Evolutionary conservation across 2,329 filamentous ascomycete genomes (phyloP).

Genomic region (Phaeophleospora eucalypticola): DNA sequence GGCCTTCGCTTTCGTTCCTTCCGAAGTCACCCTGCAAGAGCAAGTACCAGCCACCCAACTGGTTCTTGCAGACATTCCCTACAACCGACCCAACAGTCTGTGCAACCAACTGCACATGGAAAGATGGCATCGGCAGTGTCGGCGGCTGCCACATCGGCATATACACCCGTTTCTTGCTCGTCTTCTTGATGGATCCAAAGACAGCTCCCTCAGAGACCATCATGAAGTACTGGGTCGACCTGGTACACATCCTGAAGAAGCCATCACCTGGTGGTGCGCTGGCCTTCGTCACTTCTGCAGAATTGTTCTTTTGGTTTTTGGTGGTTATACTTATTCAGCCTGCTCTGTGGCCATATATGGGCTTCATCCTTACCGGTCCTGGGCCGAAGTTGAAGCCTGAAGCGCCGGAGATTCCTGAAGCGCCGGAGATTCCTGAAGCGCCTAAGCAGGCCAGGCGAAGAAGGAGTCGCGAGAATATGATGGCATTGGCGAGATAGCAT

Average conservation of each 20-base stretch:
- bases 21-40: constrained; percentile 67
- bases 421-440: not conserved
- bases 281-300: constrained; percentile 84
- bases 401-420: not conserved
- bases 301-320: constrained; percentile 78
- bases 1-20: constrained; percentile 69
- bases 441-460: no score
- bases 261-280: constrained; percentile 69
- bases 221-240: constrained; percentile 84
- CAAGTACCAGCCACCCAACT: constrained; percentile 74
- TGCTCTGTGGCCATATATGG: constrained; percentile 84
- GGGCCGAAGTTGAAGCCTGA: constrained; percentile 2
- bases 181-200: constrained; percentile 77
- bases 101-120: constrained; percentile 78
- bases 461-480: not conserved
- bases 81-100: constrained; percentile 68
- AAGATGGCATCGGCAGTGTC: constrained; percentile 74
- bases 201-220: constrained; percentile 65
- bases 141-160: constrained; percentile 88
- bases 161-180: constrained; percentile 77
- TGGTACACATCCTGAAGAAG: constrained; percentile 68
- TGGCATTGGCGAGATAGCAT: not conserved
- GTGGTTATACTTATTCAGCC: constrained; percentile 77
- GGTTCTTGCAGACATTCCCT: constrained; percentile 85
- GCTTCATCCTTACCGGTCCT: constrained; percentile 72